phyloP scores from a whole-genome alignment of 805 yeast genomes.

The Wickerhamiella brachini region DNA sequence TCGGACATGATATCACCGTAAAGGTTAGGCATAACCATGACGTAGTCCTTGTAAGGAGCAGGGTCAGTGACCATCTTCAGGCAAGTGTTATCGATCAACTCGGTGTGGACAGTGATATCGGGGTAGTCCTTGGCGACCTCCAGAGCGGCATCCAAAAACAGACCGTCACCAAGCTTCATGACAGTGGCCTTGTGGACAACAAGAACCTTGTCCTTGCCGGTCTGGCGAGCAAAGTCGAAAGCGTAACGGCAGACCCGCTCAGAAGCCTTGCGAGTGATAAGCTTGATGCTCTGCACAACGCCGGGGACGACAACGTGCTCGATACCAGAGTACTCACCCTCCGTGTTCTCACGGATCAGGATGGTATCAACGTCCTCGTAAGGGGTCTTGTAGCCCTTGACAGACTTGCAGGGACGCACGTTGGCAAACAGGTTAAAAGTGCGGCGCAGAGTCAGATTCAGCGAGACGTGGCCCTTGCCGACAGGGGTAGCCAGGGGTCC shows the following conservation, averaged over 20 bases:
- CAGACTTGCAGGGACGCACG: conserved; percentile 91
- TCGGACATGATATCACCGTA: conserved; percentile 99
- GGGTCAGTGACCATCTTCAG: conserved; percentile 85
- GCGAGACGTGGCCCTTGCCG: conserved; percentile 96
- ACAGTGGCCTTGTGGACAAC: conserved; percentile 98
- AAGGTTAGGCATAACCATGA: conserved; percentile 97
- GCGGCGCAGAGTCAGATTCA: conserved; percentile 94
- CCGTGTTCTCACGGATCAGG: conserved; percentile 96
- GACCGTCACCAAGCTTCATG: conserved; percentile 96
- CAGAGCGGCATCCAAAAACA: conserved; percentile 83
- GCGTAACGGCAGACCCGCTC: conserved; percentile 96
- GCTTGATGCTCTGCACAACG: conserved; percentile 93
- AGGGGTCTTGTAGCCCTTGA: conserved; percentile 87
- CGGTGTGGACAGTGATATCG: conserved; percentile 67
- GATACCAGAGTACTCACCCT: conserved; percentile 98
- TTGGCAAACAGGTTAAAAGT: conserved; percentile 93
- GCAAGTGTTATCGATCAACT: conserved; percentile 91
- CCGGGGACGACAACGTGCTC: conserved; percentile 98
- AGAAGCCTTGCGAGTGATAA: conserved; percentile 91
- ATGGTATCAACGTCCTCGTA: conserved; percentile 85
- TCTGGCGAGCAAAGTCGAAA: conserved; percentile 85
- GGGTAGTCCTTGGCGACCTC: conserved; percentile 87
- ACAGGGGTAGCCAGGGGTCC: conserved; percentile 98
- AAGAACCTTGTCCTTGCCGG: conserved; percentile 73
- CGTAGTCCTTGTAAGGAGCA: conserved; percentile 68